A percentile compares a stretch with the other conserved stretches of the same genome.
These are phyloP conservation scores for Talaromyces ruber DNA, from an alignment of 495 filamentous ascomycete species.

Conservation along the genomic window DNA sequence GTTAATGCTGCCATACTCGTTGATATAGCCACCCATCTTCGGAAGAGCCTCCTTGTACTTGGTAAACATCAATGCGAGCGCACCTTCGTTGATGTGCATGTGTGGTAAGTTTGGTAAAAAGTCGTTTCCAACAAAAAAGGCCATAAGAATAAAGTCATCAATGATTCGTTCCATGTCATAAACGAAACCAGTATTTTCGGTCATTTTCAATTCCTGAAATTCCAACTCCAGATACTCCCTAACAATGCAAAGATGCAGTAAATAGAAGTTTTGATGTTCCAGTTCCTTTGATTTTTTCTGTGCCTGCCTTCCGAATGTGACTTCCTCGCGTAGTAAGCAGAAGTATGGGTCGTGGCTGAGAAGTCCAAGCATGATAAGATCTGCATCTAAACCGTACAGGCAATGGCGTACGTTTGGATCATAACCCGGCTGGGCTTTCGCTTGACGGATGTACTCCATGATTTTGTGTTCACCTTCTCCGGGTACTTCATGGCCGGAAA, in stretches of 20 bases:
- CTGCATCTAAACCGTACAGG: slow-evolving; percentile 93
- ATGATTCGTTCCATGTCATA: slow-evolving; percentile 97
- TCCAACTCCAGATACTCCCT: slow-evolving; percentile 95
- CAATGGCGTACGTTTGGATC: slow-evolving; percentile 95
- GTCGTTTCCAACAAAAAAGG: slow-evolving; percentile 99
- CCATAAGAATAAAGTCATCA: slow-evolving; percentile 99
- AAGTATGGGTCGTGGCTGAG: slow-evolving; percentile 98
- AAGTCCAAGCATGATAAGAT: slow-evolving; percentile 96
- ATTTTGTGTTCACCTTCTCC: slow-evolving; percentile 99
- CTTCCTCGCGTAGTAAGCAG: slow-evolving; percentile 92
- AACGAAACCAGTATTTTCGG: slow-evolving; percentile 63
- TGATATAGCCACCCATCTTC: slow-evolving; percentile 89
- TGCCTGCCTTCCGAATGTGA: slow-evolving; percentile 84
- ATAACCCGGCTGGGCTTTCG: slow-evolving; percentile 90
- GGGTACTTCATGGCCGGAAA: slow-evolving; percentile 98
- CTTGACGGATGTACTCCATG: slow-evolving; percentile 98
- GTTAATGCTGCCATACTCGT: slow-evolving; percentile 88
- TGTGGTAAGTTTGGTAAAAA: slow-evolving; percentile 96
- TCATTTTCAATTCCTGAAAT: slow-evolving; percentile 83
- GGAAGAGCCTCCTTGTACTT: slow-evolving; percentile 88
- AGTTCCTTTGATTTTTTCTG: slow-evolving; percentile 88
- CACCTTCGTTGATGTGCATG: slow-evolving; percentile 97
- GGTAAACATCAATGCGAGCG: slow-evolving; percentile 91
- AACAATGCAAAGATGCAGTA: slow-evolving; percentile 95
- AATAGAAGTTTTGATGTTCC: slow-evolving; percentile 97